Evolutionary conservation across 129 eudicot genomes (phyloP).

Genomic region (Pittosporum tobira): DNA sequence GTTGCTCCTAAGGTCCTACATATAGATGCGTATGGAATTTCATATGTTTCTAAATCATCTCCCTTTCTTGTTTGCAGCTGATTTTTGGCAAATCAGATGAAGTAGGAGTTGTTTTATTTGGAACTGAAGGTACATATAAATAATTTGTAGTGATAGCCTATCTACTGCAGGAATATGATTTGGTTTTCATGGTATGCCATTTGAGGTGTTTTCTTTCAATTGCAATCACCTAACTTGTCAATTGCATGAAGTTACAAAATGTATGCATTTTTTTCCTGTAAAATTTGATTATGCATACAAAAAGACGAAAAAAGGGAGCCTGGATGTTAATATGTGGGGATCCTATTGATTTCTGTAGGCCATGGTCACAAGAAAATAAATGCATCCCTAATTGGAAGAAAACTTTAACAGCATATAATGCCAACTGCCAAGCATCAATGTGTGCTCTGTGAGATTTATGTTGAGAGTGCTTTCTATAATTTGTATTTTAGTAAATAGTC

Average conservation of each 20-base stretch:
- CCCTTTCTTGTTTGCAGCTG: constrained; percentile 42
- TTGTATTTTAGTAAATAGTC: neutral
- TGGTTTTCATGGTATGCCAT: constrained; percentile 6
- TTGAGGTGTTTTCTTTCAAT: neutral
- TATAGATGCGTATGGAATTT: constrained; percentile 1
- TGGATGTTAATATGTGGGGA: neutral
- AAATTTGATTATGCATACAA: too few species aligned
- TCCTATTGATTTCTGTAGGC: neutral
- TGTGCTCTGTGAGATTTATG: neutral
- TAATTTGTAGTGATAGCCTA: neutral
- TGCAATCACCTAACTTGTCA: neutral
- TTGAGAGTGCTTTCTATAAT: neutral
- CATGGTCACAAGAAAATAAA: neutral
- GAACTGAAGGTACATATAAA: constrained; percentile 63
- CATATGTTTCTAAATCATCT: constrained; percentile 8
- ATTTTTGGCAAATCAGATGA: constrained; percentile 74
- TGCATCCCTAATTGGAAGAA: neutral
- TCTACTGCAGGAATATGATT: neutral
- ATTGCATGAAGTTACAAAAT: constrained; percentile 12
- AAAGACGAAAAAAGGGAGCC: neutral
- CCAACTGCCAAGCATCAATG: neutral
- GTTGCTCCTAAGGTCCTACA: neutral
- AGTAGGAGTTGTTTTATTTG: constrained; percentile 82
- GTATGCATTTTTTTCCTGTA: too few species aligned
- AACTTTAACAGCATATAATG: neutral